Conservation (phyloP, 306 rosid species). For the Cucumis melo region DNA sequence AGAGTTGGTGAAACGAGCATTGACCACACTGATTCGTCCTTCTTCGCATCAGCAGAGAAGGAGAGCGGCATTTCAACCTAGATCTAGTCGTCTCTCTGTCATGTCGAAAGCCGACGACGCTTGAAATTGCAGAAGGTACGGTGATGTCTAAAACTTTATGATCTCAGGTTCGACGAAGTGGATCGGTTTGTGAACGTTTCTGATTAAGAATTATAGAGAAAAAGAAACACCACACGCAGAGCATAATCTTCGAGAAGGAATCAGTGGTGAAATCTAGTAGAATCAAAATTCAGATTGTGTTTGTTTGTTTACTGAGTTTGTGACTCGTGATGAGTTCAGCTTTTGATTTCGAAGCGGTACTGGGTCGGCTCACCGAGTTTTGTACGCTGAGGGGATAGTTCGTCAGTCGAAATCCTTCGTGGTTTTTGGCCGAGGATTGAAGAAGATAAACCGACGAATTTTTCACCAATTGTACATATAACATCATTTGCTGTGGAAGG, state of each 20-base stretch:
- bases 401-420: neutral
- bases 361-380: constrained; percentile 23
- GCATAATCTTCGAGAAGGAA: neutral
- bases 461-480: constrained; percentile 4
- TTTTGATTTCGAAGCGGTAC: neutral
- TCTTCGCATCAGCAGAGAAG: constrained; percentile 82
- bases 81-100: constrained; percentile 65
- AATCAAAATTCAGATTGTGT: neutral
- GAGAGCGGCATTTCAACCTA: constrained; percentile 49
- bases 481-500: constrained; percentile 57
- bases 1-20: constrained; percentile 80
- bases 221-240: neutral
- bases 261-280: neutral
- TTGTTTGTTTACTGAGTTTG: neutral
- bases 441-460: neutral
- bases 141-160: constrained; percentile 19
- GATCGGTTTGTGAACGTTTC: neutral
- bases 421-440: constrained; percentile 12
- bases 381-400: neutral
- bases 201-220: neutral
- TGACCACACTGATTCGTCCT: constrained; percentile 77
- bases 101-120: constrained; percentile 43
- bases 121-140: constrained; percentile 35
- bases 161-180: constrained; percentile 12
- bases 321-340: neutral